Base-by-base conservation (phyloP, 768 basidiomycete species). In the Boletus patriciae region DNA sequence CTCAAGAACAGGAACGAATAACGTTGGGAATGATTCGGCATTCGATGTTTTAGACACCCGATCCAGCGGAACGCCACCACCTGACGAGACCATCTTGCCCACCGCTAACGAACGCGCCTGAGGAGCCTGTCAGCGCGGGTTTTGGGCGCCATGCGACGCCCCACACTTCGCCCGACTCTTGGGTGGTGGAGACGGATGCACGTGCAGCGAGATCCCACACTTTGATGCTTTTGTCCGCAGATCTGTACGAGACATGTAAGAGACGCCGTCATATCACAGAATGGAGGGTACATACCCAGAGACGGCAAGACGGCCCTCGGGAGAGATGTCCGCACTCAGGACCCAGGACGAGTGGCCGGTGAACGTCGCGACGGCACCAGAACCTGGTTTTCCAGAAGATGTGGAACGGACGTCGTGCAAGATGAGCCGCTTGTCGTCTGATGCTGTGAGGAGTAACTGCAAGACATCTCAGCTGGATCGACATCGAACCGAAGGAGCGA, bases 261-360 rank as follows among this genome's bases (percentile, higher is more conserved):
- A 1, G 9, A 52, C 9, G 21, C 19, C 38, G 46, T 45, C 2
- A 19, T 18, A 46, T 37, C 33, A 21, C 19, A 46, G 34, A 10
- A 41, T 21, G 62, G n/a, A 55, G 42, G 34, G 38, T 10, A 73
- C 80, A 56, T 69, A 92, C 90, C 93, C 92, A 54, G 90, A 92
- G 18, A 91, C 78, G 15, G 85, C 88, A 19, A 93, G 80, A 48
- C 85, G 81, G 9, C 85, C 85, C 68, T 95, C 93, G 11, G 87
- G 90, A 29, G 91, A 89, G 41, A 94, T 83, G 64, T 92, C 89
- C 8, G 85, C 78, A 64, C 85, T 87, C 37, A 98, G 79, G 3
- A 93, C 91, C 94, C 95, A 96, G 11, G 93, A 94, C 0, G 90
- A 82, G 70, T 98, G 94, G 0, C 94, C 94, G 6, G 84, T 82